These are phyloP conservation scores for Puccinia triticina DNA, from an alignment of 1,284 basidiomycete genomes.

Conservation along the genomic window DNA sequence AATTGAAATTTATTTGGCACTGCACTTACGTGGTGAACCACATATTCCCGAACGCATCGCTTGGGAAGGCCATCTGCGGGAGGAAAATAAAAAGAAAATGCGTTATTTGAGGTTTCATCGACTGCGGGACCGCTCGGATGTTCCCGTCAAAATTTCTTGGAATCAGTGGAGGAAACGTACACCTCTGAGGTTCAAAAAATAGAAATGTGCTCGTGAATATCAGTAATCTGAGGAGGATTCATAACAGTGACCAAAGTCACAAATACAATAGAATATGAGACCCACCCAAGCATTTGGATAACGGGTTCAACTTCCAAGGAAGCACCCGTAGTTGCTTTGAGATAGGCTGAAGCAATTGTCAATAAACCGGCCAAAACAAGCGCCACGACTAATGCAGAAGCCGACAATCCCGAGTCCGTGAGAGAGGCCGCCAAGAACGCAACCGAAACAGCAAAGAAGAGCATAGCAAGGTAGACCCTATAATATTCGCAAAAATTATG, in stretches of 20 bases:
- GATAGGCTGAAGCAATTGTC: constrained; percentile 40
- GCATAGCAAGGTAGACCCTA: constrained; percentile 44
- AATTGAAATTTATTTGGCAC: not conserved
- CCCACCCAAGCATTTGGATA: constrained; percentile 49
- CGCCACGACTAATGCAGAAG: constrained; percentile 30
- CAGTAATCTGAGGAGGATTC: not conserved
- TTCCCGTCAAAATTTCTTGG: not conserved
- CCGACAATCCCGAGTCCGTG: constrained; percentile 39
- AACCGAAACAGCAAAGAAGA: constrained; percentile 39
- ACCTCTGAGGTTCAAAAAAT: not conserved
- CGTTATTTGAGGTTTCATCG: constrained; percentile 1
- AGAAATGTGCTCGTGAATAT: not conserved
- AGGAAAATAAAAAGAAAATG: not conserved
- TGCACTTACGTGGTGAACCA: constrained; percentile 42
- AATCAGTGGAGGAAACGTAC: constrained; percentile 17
- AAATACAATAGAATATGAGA: not conserved
- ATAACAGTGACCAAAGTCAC: not conserved
- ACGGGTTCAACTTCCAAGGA: constrained; percentile 44
- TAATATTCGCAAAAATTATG: not conserved
- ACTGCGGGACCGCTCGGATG: constrained; percentile 15
- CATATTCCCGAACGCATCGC: constrained; percentile 48
- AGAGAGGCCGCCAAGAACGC: constrained; percentile 42
- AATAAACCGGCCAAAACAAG: constrained; percentile 39
- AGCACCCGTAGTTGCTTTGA: constrained; percentile 44
- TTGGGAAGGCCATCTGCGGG: constrained; percentile 38